Conservation (phyloP, 2,329 filamentous ascomycete genomes). For the Capronia coronata region DNA sequence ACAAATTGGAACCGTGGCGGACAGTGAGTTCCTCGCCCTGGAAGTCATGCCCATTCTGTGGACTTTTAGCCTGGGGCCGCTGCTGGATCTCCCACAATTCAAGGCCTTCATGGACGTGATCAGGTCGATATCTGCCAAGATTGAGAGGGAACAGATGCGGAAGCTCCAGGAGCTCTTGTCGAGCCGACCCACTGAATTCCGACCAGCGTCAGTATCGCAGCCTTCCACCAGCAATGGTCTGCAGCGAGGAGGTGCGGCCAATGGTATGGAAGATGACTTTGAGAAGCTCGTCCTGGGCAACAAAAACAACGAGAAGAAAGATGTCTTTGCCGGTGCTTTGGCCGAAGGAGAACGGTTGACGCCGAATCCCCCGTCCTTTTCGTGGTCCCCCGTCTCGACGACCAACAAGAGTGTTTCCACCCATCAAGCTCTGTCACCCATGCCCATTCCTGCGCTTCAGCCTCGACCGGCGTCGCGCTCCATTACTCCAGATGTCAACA, state of each 20-base stretch:
- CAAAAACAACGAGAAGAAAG: constrained; percentile 36
- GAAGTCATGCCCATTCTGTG: constrained; percentile 86
- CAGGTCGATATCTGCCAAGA: constrained; percentile 66
- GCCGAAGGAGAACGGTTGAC: constrained; percentile 30
- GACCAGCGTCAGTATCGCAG: constrained; percentile 29
- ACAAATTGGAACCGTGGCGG: constrained; percentile 73
- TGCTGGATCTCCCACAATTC: constrained; percentile 83
- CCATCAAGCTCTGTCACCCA: constrained; percentile 17
- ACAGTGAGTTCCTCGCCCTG: constrained; percentile 85
- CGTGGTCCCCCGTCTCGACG: constrained; percentile 37
- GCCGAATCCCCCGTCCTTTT: constrained; percentile 35
- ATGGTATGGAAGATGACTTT: constrained; percentile 65
- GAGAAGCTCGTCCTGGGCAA: constrained; percentile 82
- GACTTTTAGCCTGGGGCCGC: constrained; percentile 82
- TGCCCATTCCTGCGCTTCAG: constrained; percentile 29
- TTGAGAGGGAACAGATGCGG: constrained; percentile 81
- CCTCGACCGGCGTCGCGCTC: constrained; percentile 36
- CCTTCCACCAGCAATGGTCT: constrained; percentile 28
- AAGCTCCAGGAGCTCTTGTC: constrained; percentile 80
- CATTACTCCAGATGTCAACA: constrained; percentile 47
- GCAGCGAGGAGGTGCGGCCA: constrained; percentile 42
- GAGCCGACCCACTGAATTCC: constrained; percentile 39
- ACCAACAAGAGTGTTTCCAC: constrained; percentile 24
- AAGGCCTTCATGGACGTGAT: constrained; percentile 85
- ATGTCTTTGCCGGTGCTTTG: constrained; percentile 32